Evolutionary conservation across 1,139 yeast genomes (phyloP), one percentile per base, ranked within the genome.

Genomic region (Pichia sp.): DNA sequence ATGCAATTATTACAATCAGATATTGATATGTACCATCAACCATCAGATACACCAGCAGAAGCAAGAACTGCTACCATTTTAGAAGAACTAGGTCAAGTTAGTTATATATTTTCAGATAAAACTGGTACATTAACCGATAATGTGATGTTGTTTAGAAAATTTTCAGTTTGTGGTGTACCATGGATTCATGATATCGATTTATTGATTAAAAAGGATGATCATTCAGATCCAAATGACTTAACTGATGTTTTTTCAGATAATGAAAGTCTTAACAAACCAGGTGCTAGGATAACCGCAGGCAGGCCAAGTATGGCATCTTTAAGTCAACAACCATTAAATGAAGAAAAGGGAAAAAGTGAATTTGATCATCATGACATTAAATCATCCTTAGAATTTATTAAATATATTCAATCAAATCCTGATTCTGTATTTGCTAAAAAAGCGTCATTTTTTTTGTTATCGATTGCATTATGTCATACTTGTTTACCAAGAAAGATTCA

Each of bases 81-180:
- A 59, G 99, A 95, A 66, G 99, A 95, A 68, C 73, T 95, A 60
- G 99, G 99, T 3, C 99, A 95, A 67, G 98, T 95, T 0, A 84
- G 96, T 50, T 91, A 91, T 63, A 79, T 95, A 6, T 95, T 95
- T 67, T 87, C 96, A 58, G 99, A 95, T 68, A 95, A 95, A 68
- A 95, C 99, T 0, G 99, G 99, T 14, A 95, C 99, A 0, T 75
- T 95, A 56, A 95, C 99, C 0, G 96, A 90, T 63, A 90, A 90
- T 65, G 71, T 81, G 61, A 90, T 90, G 97, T 72, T 89, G 30
- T 90, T 90, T 65, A 75, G 96, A 49, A 89, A 88, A 62, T 79
- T 90, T 58, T 81, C 93, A 27, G 83, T 90, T 7, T 86, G 87
- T 55, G 99, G 99, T 1, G 77, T 85, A 7, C 82, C 96, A 8